Base-by-base conservation (phyloP, 179 eudicot species). In the Amaranthus tricolor region DNA sequence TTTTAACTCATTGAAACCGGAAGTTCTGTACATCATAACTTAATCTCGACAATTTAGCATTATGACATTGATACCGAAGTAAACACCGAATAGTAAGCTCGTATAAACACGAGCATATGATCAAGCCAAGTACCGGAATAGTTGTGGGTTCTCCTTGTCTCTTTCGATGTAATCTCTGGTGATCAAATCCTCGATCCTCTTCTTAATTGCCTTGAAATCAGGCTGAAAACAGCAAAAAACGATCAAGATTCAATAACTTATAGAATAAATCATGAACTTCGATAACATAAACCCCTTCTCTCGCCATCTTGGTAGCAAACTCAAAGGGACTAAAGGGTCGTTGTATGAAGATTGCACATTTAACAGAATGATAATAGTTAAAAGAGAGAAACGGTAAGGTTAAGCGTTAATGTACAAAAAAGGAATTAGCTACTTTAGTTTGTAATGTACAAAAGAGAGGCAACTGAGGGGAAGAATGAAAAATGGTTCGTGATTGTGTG, bases 131-230 rank as follows among this genome's bases (percentile, higher is more conserved):
- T 91, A 89, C 49, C 85, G 84, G 85, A 85, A 91, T 68, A 84
- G 24, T 80, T 89, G 89, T 0, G 89, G 90, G 58, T 89, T 93
- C 17, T 86, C 97, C 78, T 87, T 90, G 84, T 93, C 96, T 65
- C 97, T 84, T 77, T 93, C 96, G 16, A 90, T 81, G 79, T 93
- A 90, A 80, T 93, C 96, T 6, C 97, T 86, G 7, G 94, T 86
- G 58, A 93, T 91, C 74, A 93, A 80, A 79, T 93, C 96, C 75
- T 93, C 97, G 12, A 93, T 89, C 85, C 97, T 79, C 92, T 90
- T 85, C 74, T 85, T 85, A 2, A 85, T 85, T 16, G 86, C 88
- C 77, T 85, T 85, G 70, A 85, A 82, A 74, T 93, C 97, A 43
- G 95, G 97, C 97, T 91, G 84, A 21, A 87, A 14, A 61, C 54